Conservation (phyloP, 2,329 filamentous ascomycete species). For the Magnaporthiopsis rhizophila region DNA sequence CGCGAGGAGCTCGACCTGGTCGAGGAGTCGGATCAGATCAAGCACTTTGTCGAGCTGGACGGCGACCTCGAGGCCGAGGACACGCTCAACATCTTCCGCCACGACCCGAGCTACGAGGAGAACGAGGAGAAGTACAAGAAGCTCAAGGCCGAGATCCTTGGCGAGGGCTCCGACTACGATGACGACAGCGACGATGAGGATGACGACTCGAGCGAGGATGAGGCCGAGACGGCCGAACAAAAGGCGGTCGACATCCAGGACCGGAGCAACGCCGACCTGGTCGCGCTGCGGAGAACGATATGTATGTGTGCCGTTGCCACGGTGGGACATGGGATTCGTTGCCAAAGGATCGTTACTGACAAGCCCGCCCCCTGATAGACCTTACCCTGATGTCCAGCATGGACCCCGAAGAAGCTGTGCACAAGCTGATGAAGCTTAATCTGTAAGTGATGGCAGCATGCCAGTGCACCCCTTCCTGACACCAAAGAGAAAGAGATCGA, state of each 20-base stretch:
- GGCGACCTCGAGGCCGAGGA: constrained; percentile 82
- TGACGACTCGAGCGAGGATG: constrained; percentile 57
- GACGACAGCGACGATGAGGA: constrained; percentile 50
- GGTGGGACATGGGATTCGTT: too few species aligned
- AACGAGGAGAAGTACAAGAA: constrained; percentile 86
- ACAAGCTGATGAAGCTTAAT: constrained; percentile 93
- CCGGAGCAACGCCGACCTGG: constrained; percentile 90
- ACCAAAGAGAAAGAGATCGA: neutral
- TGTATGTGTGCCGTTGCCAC: neutral
- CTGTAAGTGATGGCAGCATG: constrained; percentile 32
- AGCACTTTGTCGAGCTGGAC: constrained; percentile 74
- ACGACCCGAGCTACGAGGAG: constrained; percentile 80
- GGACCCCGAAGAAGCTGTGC: constrained; percentile 91
- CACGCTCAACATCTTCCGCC: constrained; percentile 90
- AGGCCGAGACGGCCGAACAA: constrained; percentile 69
- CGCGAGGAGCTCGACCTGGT: constrained; percentile 91
- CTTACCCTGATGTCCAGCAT: constrained; percentile 95
- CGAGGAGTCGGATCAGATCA: constrained; percentile 97
- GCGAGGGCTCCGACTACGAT: constrained; percentile 78
- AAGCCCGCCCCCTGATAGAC: constrained; percentile 55
- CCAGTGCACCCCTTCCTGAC: neutral
- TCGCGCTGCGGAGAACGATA: constrained; percentile 74
- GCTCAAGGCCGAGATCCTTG: constrained; percentile 87
- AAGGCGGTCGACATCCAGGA: constrained; percentile 94
- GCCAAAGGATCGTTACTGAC: neutral